A percentile compares a stretch with the other conserved stretches of the same genome.
These are phyloP conservation scores for Talaromyces trachyspermus DNA, from an alignment of 495 filamentous ascomycete species.

Conservation along the genomic window DNA sequence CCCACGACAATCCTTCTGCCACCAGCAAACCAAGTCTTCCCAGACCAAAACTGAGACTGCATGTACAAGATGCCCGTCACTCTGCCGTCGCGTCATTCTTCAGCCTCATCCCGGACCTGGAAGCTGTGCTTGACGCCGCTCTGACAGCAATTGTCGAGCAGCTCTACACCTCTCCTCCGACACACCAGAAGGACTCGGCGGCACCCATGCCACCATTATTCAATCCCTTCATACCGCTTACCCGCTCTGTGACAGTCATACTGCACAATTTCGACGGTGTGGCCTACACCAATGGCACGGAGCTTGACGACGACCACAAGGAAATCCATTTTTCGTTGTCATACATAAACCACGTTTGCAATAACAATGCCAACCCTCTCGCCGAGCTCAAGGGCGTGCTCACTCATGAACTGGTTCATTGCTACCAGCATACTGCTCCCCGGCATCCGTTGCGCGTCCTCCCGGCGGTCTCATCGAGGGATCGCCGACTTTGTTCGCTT, in stretches of 20 bases:
- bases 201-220: constrained; percentile 12
- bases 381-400: constrained; percentile 78
- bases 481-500: constrained; percentile 92
- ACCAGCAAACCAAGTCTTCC: constrained; percentile 20
- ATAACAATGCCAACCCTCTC: constrained; percentile 28
- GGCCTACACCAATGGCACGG: constrained; percentile 79
- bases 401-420: constrained; percentile 91
- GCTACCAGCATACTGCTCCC: constrained; percentile 74
- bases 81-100: constrained; percentile 58
- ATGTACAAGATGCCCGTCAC: constrained; percentile 62
- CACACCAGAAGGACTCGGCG: not conserved
- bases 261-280: constrained; percentile 73
- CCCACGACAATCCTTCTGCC: not conserved
- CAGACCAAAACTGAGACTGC: constrained; percentile 61
- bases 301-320: constrained; percentile 84
- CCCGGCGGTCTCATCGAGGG: constrained; percentile 86
- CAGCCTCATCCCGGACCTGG: constrained; percentile 44
- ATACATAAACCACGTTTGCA: constrained; percentile 53
- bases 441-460: too few relatives aligned
- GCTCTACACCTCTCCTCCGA: constrained; percentile 50
- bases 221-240: constrained; percentile 38
- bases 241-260: constrained; percentile 81
- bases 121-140: constrained; percentile 49
- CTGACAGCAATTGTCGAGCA: constrained; percentile 58
- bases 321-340: constrained; percentile 82